phyloP scores from a whole-genome alignment of 768 basidiomycete species.

The Cantharellus anzutake region DNA sequence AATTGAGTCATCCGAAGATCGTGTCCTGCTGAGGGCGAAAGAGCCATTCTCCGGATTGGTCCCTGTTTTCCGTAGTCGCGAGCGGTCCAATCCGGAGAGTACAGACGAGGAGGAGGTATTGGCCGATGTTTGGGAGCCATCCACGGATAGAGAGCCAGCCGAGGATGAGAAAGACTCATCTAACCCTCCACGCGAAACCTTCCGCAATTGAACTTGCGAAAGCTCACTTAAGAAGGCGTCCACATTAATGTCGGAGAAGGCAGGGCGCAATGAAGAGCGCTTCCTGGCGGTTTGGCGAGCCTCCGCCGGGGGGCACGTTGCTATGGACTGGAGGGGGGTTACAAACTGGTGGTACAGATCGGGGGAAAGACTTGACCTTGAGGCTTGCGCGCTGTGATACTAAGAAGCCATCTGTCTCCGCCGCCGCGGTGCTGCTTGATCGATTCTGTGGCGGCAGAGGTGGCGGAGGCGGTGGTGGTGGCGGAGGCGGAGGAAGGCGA shows the following conservation, averaged over 20 bases:
- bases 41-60: too few relatives aligned
- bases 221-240: background rate
- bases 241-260: background rate
- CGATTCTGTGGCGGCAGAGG: background rate
- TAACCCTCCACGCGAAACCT: background rate
- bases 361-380: background rate
- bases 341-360: background rate
- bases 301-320: background rate
- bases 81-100: too few relatives aligned
- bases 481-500: background rate
- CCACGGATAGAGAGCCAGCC: too few relatives aligned
- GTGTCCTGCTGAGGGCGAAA: too few relatives aligned
- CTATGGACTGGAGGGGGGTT: background rate
- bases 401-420: background rate
- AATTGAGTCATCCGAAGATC: too few relatives aligned
- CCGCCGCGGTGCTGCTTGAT: background rate
- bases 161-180: too few relatives aligned
- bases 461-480: background rate
- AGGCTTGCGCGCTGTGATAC: background rate
- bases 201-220: background rate
- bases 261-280: background rate
- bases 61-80: too few relatives aligned
- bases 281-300: background rate
- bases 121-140: too few relatives aligned
- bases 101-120: too few relatives aligned